Conservation (phyloP, 805 yeast genomes). For the Pichia pseudocactophila region DNA sequence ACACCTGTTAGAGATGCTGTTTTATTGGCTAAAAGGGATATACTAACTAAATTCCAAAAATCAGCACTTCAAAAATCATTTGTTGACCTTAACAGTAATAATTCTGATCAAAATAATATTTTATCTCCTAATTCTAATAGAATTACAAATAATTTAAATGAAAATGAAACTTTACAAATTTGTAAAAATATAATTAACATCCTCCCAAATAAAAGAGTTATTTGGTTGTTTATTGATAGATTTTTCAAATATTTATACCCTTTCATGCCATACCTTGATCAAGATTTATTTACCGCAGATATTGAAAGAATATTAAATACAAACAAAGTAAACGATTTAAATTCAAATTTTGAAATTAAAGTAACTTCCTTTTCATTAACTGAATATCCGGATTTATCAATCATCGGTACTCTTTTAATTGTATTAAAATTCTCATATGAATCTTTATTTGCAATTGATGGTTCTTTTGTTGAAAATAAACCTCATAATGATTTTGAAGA, state of each 20-base stretch:
- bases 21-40: conserved; percentile 13
- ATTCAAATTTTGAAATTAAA: conserved; percentile 20
- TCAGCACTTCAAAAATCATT: neutral
- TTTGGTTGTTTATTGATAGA: conserved; percentile 38
- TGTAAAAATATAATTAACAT: conserved; percentile 20
- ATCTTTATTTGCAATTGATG: conserved; percentile 1
- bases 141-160: neutral
- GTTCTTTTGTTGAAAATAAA: neutral
- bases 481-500: neutral
- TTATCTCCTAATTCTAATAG: neutral
- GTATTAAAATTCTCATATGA: conserved; percentile 35
- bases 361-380: conserved; percentile 28
- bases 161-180: neutral
- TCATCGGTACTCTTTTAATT: conserved; percentile 36
- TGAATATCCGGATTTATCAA: conserved; percentile 39
- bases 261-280: conserved; percentile 38
- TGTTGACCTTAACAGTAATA: too few species aligned
- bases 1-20: conserved; percentile 26
- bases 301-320: conserved; percentile 31
- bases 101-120: too few species aligned
- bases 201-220: conserved; percentile 33
- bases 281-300: conserved; percentile 24
- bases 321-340: neutral
- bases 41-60: neutral
- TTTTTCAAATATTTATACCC: conserved; percentile 40